Percentiles rank a stretch among this genome's conserved stretches.
Evolutionary conservation across 805 yeast genomes (phyloP).

Genomic region (Spathaspora boniae): DNA sequence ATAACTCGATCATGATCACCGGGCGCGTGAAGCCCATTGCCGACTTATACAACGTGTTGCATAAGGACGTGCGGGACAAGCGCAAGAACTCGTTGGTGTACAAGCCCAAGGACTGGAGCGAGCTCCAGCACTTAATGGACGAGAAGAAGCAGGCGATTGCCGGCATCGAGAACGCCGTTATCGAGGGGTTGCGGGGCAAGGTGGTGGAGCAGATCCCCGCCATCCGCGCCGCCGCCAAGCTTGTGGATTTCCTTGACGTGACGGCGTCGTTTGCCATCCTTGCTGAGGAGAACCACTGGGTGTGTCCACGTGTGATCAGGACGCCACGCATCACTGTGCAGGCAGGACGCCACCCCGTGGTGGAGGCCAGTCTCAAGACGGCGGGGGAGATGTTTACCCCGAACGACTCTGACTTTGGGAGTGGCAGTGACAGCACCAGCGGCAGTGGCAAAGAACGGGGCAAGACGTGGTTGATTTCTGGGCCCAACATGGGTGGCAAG

Average conservation of each 20-base stretch:
- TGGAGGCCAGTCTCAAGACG: slow-evolving; percentile 64
- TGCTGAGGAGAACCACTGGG: slow-evolving; percentile 64
- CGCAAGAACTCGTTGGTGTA: slow-evolving; percentile 44
- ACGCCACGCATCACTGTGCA: slow-evolving; percentile 46
- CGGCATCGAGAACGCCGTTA: slow-evolving; percentile 51
- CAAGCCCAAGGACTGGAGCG: slow-evolving; percentile 50
- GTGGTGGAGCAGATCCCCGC: slow-evolving; percentile 43
- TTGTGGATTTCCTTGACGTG: slow-evolving; percentile 68
- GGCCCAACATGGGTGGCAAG: slow-evolving; percentile 90
- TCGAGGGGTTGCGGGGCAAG: slow-evolving; percentile 45
- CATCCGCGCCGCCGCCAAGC: slow-evolving; percentile 48
- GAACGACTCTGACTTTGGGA: slow-evolving; percentile 33
- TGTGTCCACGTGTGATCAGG: slow-evolving; percentile 59
- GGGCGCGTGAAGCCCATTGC: slow-evolving; percentile 34
- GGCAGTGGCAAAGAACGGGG: slow-evolving; percentile 7
- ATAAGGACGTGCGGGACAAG: slow-evolving; percentile 24
- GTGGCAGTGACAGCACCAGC: slow-evolving; percentile 1
- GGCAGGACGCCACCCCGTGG: slow-evolving; percentile 82
- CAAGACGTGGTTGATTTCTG: slow-evolving; percentile 60
- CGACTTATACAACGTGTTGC: slow-evolving; percentile 15
- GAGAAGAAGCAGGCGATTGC: slow-evolving; percentile 45
- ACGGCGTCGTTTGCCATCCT: slow-evolving; percentile 67
- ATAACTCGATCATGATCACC: slow-evolving; percentile 47
- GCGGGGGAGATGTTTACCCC: slow-evolving; percentile 46
- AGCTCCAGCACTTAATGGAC: slow-evolving; percentile 49